phyloP scores from a whole-genome alignment of 345 rosid genomes.

The Boechera retrofracta region DNA sequence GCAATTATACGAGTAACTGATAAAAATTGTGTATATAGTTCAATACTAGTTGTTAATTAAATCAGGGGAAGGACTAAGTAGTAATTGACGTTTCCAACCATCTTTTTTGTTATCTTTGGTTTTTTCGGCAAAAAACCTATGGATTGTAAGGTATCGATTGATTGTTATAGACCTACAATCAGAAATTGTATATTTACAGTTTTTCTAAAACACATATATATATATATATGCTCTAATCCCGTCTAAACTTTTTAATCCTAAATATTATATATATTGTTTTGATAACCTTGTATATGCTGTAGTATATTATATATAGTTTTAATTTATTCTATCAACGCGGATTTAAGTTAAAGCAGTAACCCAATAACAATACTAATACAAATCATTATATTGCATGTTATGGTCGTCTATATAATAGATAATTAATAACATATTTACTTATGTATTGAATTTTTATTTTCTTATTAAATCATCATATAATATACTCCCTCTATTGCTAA shows the following conservation, averaged over 20 bases:
- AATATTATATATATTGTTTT: neutral
- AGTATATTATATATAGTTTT: neutral
- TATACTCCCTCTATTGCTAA: too few relatives aligned
- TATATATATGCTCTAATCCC: neutral
- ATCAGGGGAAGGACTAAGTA: neutral
- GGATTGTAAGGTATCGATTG: constrained; percentile 13
- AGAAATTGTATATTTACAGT: neutral
- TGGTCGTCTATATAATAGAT: neutral
- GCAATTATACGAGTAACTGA: neutral
- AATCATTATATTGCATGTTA: neutral
- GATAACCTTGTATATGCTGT: neutral
- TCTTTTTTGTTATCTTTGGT: constrained; percentile 30
- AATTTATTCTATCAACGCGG: neutral
- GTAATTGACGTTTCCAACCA: constrained; percentile 10
- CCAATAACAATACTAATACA: neutral
- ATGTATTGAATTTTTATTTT: too few relatives aligned
- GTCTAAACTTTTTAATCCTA: neutral
- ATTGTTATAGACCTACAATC: constrained; percentile 10
- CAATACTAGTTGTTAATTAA: neutral
- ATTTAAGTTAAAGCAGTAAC: neutral
- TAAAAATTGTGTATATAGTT: neutral
- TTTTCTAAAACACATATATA: too few relatives aligned
- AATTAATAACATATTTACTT: neutral
- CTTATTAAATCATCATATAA: too few relatives aligned
- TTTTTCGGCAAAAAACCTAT: constrained; percentile 11